These are phyloP conservation scores for Solanum raphanifolium DNA, from an alignment of 257 asterid species.

Conservation along the genomic window DNA sequence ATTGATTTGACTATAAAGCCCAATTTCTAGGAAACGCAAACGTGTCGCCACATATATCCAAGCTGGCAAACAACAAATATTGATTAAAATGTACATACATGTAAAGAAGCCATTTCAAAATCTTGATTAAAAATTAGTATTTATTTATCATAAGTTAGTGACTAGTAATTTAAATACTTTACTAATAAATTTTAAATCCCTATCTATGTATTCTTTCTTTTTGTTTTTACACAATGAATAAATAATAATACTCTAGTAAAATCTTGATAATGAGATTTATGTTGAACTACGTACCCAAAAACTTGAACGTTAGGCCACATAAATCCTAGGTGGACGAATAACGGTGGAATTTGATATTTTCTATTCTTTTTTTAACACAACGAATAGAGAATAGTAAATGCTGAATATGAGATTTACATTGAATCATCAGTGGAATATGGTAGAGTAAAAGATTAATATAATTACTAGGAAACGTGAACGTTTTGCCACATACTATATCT, in stretches of 20 bases:
- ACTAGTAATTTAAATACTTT: too few relatives aligned
- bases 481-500: background rate
- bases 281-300: background rate
- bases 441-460: background rate
- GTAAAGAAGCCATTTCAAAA: too few relatives aligned
- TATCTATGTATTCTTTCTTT: too few relatives aligned
- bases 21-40: background rate
- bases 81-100: background rate
- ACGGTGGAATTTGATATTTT: background rate
- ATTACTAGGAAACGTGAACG: background rate
- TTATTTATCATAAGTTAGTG: too few relatives aligned
- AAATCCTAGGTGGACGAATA: background rate
- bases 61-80: background rate
- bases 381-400: background rate
- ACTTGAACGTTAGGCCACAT: too few relatives aligned
- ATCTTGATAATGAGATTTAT: too few relatives aligned
- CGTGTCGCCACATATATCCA: background rate
- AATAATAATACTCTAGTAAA: too few relatives aligned
- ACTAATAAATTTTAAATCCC: too few relatives aligned
- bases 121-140: too few relatives aligned
- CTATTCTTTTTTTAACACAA: background rate
- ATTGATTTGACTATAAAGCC: background rate
- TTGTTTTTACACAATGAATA: too few relatives aligned
- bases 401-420: background rate
- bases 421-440: background rate